These are phyloP conservation scores for Alloteropsis angusta DNA, from an alignment of 202 grass and related monocot species.

Conservation along the genomic window DNA sequence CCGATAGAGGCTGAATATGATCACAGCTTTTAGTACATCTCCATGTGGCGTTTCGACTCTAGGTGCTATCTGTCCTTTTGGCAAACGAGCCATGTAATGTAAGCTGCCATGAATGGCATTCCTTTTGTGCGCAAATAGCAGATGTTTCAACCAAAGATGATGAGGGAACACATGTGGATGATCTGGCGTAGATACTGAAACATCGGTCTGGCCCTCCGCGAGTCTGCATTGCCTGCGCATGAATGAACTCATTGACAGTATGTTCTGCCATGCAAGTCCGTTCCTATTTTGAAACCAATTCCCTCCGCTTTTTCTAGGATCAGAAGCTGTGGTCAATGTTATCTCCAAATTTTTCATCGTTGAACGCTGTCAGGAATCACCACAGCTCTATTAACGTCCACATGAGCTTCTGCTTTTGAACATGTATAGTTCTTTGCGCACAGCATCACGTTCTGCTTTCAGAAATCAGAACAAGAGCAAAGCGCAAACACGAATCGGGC, in stretches of 20 bases:
- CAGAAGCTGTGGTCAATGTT: no score
- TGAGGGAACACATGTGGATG: neutral
- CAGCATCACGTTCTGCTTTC: neutral
- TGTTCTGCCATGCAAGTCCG: neutral
- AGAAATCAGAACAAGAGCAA: slow-evolving; percentile 66
- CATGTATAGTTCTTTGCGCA: neutral
- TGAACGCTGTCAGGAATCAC: neutral
- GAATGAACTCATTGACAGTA: neutral
- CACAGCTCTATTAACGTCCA: neutral
- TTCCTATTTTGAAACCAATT: neutral
- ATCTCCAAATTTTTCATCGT: neutral
- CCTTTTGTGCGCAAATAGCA: neutral
- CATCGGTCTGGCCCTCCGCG: neutral
- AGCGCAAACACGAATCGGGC: slow-evolving; percentile 39
- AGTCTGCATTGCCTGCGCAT: no score
- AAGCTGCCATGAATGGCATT: slow-evolving; percentile 4
- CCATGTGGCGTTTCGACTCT: neutral
- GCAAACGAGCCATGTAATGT: neutral
- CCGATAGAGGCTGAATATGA: neutral
- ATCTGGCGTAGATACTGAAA: neutral
- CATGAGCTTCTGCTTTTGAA: no score
- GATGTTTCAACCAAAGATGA: neutral
- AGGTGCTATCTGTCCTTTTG: slow-evolving; percentile 2
- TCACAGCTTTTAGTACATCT: neutral
- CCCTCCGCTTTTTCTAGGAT: neutral